A percentile compares a stretch with the other conserved stretches of the same genome.
phyloP scores from a whole-genome alignment of 352 stramenopile species.

The Phytopythium cucurbitacearum region DNA sequence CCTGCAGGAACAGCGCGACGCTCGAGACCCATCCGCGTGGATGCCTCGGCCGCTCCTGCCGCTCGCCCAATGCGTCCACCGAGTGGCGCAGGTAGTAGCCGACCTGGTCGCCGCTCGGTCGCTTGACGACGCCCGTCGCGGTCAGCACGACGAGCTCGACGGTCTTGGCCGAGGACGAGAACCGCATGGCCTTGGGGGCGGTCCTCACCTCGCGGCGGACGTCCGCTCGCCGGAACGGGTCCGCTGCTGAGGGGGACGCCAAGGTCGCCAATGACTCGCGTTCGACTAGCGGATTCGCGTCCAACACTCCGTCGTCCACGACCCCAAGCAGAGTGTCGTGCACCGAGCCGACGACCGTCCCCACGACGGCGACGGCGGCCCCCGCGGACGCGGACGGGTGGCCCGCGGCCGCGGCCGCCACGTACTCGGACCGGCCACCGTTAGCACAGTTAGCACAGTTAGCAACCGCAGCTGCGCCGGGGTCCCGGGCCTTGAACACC shows the following conservation, averaged over 20 bases:
- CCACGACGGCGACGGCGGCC: constrained; percentile 17
- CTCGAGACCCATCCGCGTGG: constrained; percentile 22
- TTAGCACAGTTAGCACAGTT: too few relatives aligned
- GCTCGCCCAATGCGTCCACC: constrained; percentile 9
- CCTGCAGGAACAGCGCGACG: constrained; percentile 18
- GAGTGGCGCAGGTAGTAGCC: constrained; percentile 12
- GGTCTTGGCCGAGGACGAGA: constrained; percentile 13
- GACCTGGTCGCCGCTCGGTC: background rate
- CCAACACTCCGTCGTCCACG: constrained; percentile 30
- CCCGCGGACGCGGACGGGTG: constrained; percentile 7
- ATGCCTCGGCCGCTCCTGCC: constrained; percentile 2
- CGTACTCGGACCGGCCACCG: constrained; percentile 4
- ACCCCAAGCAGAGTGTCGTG: constrained; percentile 13
- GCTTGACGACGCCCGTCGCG: constrained; percentile 13
- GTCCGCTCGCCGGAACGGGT: constrained; percentile 28
- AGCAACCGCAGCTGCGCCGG: background rate
- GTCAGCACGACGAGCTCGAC: constrained; percentile 30
- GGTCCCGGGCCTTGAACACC: constrained; percentile 6
- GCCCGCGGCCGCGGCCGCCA: constrained; percentile 1
- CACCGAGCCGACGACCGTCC: constrained; percentile 15
- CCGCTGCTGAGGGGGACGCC: constrained; percentile 8
- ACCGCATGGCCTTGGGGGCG: too few relatives aligned
- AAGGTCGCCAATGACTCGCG: constrained; percentile 9
- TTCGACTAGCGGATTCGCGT: constrained; percentile 10
- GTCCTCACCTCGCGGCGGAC: constrained; percentile 24